Base-by-base conservation (phyloP, 257 asterid species). In the Plantago elongata region DNA sequence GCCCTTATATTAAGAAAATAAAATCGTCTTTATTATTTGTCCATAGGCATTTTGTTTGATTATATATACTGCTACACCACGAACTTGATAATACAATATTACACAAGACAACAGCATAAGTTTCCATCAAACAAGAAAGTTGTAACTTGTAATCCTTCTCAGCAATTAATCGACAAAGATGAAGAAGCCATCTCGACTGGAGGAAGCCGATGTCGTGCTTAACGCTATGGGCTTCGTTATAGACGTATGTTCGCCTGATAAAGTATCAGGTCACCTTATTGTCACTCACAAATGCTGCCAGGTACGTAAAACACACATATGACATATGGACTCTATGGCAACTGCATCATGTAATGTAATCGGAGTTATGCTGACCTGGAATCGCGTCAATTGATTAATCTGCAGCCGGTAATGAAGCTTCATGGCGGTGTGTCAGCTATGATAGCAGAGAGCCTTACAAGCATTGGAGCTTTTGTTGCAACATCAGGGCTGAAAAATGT, bases 351-450 rank as follows among this genome's bases (percentile, higher is more conserved):
- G 1, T 9, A 15, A 15, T 51, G 9, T 9, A 14, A 51, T 46
- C 13, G 11, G 9, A 9, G n/a, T 11, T 0, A 51, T 1, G 0
- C 7, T 16, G 15, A 51, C 1, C 1, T 13, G 12, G 27, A 37
- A 5, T 56, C 14, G 3, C 7, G 0, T 22, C 7, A 13, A 37
- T 56, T 4, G 46, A 7, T 5, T 9, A 47, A n/a, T 4, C n/a
- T n/a, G n/a, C 72, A 83, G 89, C 83, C 86, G 9, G 79, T 79
- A 63, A 69, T 75, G 62, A 80, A 72, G 56, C 75, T 83, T 45
- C 83, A 79, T 37, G 89, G 89, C 52, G 89, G 89, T 52, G 78
- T 79, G 37, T 74, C 89, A 2, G 84, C 89, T 0, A 29, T 83
- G 72, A 79, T 79, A 59, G 75, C 84, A 7, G 89, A 83, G 78